Conservation (phyloP, 768 basidiomycete genomes). For the Lactifluus pinguis region DNA sequence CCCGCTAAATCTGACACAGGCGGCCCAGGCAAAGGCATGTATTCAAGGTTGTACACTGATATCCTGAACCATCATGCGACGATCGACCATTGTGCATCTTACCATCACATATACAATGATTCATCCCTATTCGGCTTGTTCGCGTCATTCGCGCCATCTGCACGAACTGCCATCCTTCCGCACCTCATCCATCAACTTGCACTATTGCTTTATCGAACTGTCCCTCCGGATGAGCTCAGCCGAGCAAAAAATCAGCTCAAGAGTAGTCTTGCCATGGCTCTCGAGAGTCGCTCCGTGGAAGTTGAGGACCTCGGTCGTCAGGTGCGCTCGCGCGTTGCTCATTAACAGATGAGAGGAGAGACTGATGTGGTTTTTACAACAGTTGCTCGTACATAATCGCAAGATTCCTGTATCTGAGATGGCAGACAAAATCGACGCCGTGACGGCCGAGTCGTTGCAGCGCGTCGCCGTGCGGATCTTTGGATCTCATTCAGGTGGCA, state of each 20-base stretch:
- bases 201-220: slow-evolving; percentile 59
- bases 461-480: slow-evolving; percentile 73
- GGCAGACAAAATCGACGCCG: slow-evolving; percentile 74
- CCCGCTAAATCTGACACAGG: slow-evolving; percentile 34
- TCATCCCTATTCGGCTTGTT: slow-evolving; percentile 89
- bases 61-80: slow-evolving; percentile 92
- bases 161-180: slow-evolving; percentile 53
- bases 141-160: slow-evolving; percentile 71
- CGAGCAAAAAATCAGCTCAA: slow-evolving; percentile 96
- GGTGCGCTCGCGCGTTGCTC: slow-evolving; percentile 31
- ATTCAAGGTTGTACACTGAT: slow-evolving; percentile 91
- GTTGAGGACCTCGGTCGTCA: slow-evolving; percentile 91
- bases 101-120: slow-evolving; percentile 97
- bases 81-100: slow-evolving; percentile 91
- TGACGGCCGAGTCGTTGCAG: slow-evolving; percentile 60
- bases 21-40: slow-evolving; percentile 99
- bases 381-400: slow-evolving; percentile 80
- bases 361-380: neutral
- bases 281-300: slow-evolving; percentile 78
- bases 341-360: neutral
- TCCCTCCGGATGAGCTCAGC: slow-evolving; percentile 60
- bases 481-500: slow-evolving; percentile 48
- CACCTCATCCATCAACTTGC: slow-evolving; percentile 86
- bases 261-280: slow-evolving; percentile 86
- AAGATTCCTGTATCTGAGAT: slow-evolving; percentile 87